Base-by-base conservation (phyloP, 1,284 basidiomycete genomes). In the Fistulinella cinereoalba region DNA sequence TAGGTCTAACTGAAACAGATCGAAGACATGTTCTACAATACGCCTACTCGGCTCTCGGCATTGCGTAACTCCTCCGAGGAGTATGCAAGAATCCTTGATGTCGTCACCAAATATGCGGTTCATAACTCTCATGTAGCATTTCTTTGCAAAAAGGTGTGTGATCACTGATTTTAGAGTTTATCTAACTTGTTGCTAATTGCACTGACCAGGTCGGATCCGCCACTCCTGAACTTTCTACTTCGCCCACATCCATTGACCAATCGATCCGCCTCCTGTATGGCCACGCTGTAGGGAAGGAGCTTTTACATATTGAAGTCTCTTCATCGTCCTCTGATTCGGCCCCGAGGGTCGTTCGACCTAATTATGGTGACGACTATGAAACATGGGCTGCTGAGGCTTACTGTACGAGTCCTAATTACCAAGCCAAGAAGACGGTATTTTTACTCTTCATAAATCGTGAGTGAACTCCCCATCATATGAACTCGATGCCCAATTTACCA, bases 371-470 rank as follows among this genome's bases (percentile, higher is more conserved):
- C 41, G 58, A 63, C 58, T 31, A 68, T 40, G 76, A 76, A 57
- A 70, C 71, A 40, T 91, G 88, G 86, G 72, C 72, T 31, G 81
- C 85, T 8, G 79, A 88, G 41, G 85, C 83, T 0, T 83, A 87
- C 63, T 86, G 92, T 57, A 96, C 91, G 6, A 92, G 84, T 57
- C 85, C 91, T 0, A 97, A 95, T 60, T 93, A 92, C 62, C 91
- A 89, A 61, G 85, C 82, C 4, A 96, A 96, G 66, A 92, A 91
- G 61, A 85, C 76, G 43, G 75, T 83, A 0, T 89, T 96, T 60
- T 71, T 99, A 1, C 75, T 97, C n/a, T 99, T 99, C 68, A 98
- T 99, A 63, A 99, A 99, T 61, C 87, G 95, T 97, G 55, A 53
- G 88, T 73, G 6, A 13, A 36, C 23, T 11, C 41, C n/a, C n/a